Evolutionary conservation across 208 protist genomes (phyloP), one percentile per base, ranked within the genome.

Genomic region (Endotrypanum monterogeii): DNA sequence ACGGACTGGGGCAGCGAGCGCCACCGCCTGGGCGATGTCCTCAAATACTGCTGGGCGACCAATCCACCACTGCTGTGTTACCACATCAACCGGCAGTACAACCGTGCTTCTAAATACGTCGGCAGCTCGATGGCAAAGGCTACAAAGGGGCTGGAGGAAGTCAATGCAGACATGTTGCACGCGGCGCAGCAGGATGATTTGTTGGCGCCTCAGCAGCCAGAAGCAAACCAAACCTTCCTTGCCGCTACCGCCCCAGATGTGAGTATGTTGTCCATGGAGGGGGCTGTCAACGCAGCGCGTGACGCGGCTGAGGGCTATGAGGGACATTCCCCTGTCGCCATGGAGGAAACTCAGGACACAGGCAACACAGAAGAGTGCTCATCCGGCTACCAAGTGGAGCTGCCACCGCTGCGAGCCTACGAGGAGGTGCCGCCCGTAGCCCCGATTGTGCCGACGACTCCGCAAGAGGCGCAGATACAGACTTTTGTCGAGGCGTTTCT

Each of bases 1-100:
- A 93, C 90, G 9, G 76, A 91, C 74, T 97, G 94, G 92, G 91
- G 82, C 28, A 92, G 78, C 72, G 94, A 97, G 75, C 83, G 90
- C 12, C 82, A 95, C 68, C 77, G 68, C 0, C 85, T 97, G 23
- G 85, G 87, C 0, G 90, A 96, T 48, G 72, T 95, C 20, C 35
- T 94, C 54, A 60, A 78, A 65, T 90, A 88, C 82, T 90, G 84
- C 71, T 95, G 90, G 89, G 78, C 88, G 14, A 91, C 82, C 4
- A 94, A 94, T 35, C 88, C 92, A 14, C 82, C 92, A 63, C 72
- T 95, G 61, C 87, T 86, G 18, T 90, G 84, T 66, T 95, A 88
- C 68, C 87, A 94, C 67, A 96, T 95, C 37, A 92, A 91, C 72
- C 80, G 83, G 28, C 73, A 77, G 61, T 97, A 97, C 86, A 97